Evolutionary conservation across 2,329 filamentous ascomycete species (phyloP).

Genomic region (Alternaria panax): DNA sequence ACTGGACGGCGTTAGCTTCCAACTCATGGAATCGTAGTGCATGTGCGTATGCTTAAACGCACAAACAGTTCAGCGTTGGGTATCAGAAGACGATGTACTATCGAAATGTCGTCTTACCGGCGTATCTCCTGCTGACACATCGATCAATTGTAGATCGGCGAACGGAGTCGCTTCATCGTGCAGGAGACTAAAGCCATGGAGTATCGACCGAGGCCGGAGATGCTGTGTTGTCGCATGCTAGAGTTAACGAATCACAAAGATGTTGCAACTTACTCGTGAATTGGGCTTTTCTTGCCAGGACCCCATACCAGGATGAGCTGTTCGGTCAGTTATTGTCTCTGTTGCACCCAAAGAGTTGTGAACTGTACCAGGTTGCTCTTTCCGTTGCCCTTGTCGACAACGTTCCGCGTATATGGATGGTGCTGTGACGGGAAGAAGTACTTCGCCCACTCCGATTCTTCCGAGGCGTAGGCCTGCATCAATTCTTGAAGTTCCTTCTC

Average conservation of each 20-base stretch:
- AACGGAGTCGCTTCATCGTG: conserved; percentile 39
- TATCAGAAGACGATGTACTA: neutral
- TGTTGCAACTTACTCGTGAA: conserved; percentile 70
- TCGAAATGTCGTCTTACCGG: conserved; percentile 32
- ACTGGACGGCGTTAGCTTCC: conserved; percentile 24
- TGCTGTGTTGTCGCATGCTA: conserved; percentile 12
- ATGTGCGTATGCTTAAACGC: neutral
- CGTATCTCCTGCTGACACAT: conserved; percentile 39
- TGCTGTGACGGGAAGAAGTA: conserved; percentile 77
- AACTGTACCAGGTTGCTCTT: conserved; percentile 73
- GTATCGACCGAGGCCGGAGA: neutral
- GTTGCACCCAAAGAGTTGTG: neutral
- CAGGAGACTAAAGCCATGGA: conserved; percentile 29
- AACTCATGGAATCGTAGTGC: neutral
- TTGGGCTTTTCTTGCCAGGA: conserved; percentile 80
- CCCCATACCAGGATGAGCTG: conserved; percentile 90
- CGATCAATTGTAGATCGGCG: conserved; percentile 35
- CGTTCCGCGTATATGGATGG: conserved; percentile 81
- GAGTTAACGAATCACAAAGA: conserved; percentile 19
- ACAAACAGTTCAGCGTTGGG: neutral
- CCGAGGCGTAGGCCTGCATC: conserved; percentile 77
- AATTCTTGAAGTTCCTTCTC: conserved; percentile 72
- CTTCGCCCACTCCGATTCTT: conserved; percentile 72
- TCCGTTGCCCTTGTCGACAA: conserved; percentile 88
- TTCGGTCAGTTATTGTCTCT: conserved; percentile 12